phyloP scores from a whole-genome alignment of 371 early-diverging fungal genomes.

The Mucor velutinosus region DNA sequence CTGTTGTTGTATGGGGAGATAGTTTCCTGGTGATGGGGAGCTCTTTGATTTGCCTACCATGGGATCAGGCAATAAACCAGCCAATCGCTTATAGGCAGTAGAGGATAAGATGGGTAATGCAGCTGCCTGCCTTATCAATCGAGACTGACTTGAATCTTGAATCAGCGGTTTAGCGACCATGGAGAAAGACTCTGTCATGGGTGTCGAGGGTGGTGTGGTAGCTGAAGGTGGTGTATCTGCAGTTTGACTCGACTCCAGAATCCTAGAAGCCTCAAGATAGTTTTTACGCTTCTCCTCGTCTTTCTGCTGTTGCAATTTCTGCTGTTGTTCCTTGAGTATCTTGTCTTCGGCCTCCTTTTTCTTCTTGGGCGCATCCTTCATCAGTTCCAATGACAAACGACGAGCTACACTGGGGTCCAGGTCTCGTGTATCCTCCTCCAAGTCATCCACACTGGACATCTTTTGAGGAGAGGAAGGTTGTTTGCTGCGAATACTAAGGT shows the following conservation, averaged over 20 bases:
- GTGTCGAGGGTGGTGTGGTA: neutral
- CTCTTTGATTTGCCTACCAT: conserved; percentile 34
- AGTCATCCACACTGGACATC: neutral
- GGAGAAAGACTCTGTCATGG: neutral
- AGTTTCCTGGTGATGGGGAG: conserved; percentile 27
- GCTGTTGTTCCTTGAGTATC: conserved; percentile 8
- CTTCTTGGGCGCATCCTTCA: conserved; percentile 51
- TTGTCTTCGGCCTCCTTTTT: conserved; percentile 14
- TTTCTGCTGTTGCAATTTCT: neutral
- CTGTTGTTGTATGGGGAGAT: conserved; percentile 6
- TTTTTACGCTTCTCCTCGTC: neutral
- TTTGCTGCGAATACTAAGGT: neutral
- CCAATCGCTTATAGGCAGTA: conserved; percentile 31
- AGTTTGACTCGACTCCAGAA: neutral
- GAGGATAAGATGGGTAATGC: conserved; percentile 30
- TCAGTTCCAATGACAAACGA: conserved; percentile 62
- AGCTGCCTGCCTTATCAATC: conserved; percentile 21
- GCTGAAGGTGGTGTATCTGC: neutral
- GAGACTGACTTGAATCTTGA: conserved; percentile 4
- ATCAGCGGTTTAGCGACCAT: conserved; percentile 1
- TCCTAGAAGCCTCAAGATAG: conserved; percentile 7
- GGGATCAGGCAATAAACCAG: conserved; percentile 30
- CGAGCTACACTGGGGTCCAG: conserved; percentile 55
- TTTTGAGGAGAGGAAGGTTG: neutral
- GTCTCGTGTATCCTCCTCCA: conserved; percentile 9